Percentiles rank a stretch among this genome's conserved stretches.
phyloP scores from a whole-genome alignment of 2,329 filamentous ascomycete species.

The Pyricularia pennisetigena region DNA sequence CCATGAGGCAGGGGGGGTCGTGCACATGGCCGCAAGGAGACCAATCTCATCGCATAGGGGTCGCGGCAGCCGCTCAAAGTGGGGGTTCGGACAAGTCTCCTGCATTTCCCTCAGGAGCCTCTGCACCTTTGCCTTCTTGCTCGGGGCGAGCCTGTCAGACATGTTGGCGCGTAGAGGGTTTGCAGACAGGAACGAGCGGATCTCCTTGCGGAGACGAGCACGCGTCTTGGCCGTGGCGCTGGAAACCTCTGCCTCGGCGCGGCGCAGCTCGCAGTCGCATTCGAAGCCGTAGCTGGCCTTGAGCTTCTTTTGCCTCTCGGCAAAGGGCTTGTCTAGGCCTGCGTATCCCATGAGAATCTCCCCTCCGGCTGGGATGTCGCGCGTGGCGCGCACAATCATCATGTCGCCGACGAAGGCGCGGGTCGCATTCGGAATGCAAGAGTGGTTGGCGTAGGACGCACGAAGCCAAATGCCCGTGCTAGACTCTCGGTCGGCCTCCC shows the following conservation, averaged over 20 bases:
- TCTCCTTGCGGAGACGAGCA: not conserved
- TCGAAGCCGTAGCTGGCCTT: not conserved
- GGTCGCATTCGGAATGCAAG: conserved; percentile 21
- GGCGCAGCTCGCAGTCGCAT: not conserved
- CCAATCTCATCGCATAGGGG: not conserved
- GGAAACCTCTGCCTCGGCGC: not conserved
- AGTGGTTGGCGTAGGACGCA: conserved; percentile 27
- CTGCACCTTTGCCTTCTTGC: not conserved
- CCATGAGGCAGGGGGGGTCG: not conserved
- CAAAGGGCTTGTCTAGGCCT: not conserved
- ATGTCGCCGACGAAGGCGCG: conserved; percentile 25
- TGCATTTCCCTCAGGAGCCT: not conserved
- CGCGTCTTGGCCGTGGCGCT: not conserved
- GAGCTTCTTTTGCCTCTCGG: not conserved
- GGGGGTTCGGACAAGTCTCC: not conserved
- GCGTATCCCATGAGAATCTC: conserved; percentile 7
- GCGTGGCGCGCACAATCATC: conserved; percentile 10
- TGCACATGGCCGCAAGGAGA: not conserved
- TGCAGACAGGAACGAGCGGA: not conserved
- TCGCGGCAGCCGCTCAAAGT: not conserved
- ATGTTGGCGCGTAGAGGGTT: not conserved
- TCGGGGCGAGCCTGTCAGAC: not conserved
- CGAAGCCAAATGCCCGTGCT: conserved; percentile 22
- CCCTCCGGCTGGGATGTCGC: conserved; percentile 1
- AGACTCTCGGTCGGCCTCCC: not conserved